Conservation (phyloP, 495 filamentous ascomycete species). For the Hypoxylon trugodes region DNA sequence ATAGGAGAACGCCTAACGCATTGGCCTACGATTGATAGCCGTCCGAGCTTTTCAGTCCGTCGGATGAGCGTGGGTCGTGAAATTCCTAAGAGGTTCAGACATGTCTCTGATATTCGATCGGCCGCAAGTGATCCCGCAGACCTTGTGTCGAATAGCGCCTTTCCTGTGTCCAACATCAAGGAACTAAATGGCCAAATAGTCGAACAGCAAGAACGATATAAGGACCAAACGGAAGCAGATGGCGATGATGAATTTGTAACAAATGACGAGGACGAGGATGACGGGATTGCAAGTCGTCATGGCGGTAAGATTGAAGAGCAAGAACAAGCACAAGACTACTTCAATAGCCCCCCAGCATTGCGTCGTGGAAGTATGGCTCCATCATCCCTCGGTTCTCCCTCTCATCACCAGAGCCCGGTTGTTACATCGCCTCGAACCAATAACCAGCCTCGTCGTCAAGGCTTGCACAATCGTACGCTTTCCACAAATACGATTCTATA, state of each 20-base stretch:
- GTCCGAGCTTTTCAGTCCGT: constrained; percentile 50
- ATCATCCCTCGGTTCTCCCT: constrained; percentile 38
- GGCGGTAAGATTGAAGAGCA: constrained; percentile 30
- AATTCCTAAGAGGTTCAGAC: constrained; percentile 48
- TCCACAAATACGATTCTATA: constrained; percentile 84
- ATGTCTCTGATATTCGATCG: constrained; percentile 59
- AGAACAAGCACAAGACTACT: constrained; percentile 59
- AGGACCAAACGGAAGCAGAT: constrained; percentile 76
- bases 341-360: constrained; percentile 51
- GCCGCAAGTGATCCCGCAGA: constrained; percentile 64
- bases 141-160: constrained; percentile 53
- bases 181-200: constrained; percentile 35
- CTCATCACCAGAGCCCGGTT: constrained; percentile 34
- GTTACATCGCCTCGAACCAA: constrained; percentile 45
- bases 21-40: constrained; percentile 57
- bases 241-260: constrained; percentile 92
- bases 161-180: constrained; percentile 43
- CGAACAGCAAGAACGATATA: constrained; percentile 47
- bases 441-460: constrained; percentile 43
- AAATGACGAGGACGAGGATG: constrained; percentile 70
- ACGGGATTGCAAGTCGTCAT: constrained; percentile 45
- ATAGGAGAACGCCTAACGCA: constrained; percentile 66
- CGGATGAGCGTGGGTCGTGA: constrained; percentile 55
- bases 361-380: constrained; percentile 26
- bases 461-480: constrained; percentile 67